These are phyloP conservation scores for Cladosporium oxysporum DNA, from an alignment of 2,329 filamentous ascomycete species.

Conservation along the genomic window DNA sequence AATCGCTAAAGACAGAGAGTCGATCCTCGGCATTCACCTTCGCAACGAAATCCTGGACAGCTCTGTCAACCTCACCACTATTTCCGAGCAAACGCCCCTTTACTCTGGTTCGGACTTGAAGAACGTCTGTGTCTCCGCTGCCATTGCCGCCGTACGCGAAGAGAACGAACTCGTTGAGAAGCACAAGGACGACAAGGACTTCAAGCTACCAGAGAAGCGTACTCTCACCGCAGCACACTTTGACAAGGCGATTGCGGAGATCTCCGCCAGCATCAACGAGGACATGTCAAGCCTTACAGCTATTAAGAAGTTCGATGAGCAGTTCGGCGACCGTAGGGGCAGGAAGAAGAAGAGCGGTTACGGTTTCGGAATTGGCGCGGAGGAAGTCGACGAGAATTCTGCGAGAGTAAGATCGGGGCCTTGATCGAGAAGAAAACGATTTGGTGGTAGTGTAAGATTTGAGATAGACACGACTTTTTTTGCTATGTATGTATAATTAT, in stretches of 20 bases:
- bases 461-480: background rate
- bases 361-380: constrained; percentile 33
- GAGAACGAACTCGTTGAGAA: constrained; percentile 55
- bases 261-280: constrained; percentile 88
- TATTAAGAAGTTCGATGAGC: constrained; percentile 93
- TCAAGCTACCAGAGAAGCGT: constrained; percentile 69
- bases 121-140: constrained; percentile 77
- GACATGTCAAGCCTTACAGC: constrained; percentile 85
- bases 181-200: constrained; percentile 40
- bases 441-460: background rate
- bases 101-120: constrained; percentile 85
- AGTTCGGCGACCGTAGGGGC: constrained; percentile 80
- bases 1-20: constrained; percentile 63
- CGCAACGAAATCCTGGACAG: constrained; percentile 64
- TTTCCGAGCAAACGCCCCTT: constrained; percentile 69
- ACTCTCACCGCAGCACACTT: constrained; percentile 72
- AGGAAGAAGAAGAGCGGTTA: constrained; percentile 47
- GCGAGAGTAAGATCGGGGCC: constrained; percentile 12
- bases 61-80: constrained; percentile 60
- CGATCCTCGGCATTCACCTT: constrained; percentile 72
- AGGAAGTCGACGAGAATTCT: constrained; percentile 11
- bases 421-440: background rate
- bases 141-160: constrained; percentile 76
- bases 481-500: background rate
- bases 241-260: constrained; percentile 80